Evolutionary conservation across 352 stramenopile species (phyloP), one percentile per base, ranked within the genome.

Genomic region (Aphanomyces invadans): DNA sequence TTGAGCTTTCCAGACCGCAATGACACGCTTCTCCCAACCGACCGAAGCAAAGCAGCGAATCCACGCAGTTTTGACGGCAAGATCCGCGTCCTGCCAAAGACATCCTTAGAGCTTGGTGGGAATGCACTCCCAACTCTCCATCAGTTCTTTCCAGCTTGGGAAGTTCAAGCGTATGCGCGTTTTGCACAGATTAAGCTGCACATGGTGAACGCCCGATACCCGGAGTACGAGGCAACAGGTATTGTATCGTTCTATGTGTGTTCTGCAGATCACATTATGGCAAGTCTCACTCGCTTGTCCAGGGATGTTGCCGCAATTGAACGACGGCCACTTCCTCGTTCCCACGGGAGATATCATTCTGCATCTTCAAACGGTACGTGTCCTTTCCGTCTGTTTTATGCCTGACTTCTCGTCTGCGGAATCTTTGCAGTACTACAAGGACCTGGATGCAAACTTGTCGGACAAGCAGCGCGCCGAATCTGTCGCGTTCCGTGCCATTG

Each of bases 121-220:
- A 65, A 75, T 19, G 31, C n/a, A 11, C 29, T 9, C 52, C 76
- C 90, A 7, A 76, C 88, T 65, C 72, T 94, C 68, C 86, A 92
- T 64, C 86, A 94, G 71, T 94, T 95, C 64, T 74, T 90, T 52
- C 83, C 86, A 2, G 78, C 86, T 0, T 95, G 83, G 81, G 84
- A 90, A 55, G 80, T 92, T 10, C 83, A 92, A 74, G 86, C 86
- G 5, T 95, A 95, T 72, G 70, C 90, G 65, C 86, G 83, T 51
- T 80, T 95, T 54, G 83, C 83, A 7, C 71, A 81, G 59, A 78
- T 95, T 32, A 70, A 72, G 26, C 68, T 95, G 53, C 83, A 95
- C 63, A 83, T 95, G 57, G 80, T 92, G 66, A 95, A 92, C 81
- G 90, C 86, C 49, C 76, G 78, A 70, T 95, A 95, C 67, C 83